A percentile compares a stretch with the other conserved stretches of the same genome.
These are phyloP conservation scores for Auricularia auricula-judae DNA, from an alignment of 768 basidiomycete species.

Conservation along the genomic window DNA sequence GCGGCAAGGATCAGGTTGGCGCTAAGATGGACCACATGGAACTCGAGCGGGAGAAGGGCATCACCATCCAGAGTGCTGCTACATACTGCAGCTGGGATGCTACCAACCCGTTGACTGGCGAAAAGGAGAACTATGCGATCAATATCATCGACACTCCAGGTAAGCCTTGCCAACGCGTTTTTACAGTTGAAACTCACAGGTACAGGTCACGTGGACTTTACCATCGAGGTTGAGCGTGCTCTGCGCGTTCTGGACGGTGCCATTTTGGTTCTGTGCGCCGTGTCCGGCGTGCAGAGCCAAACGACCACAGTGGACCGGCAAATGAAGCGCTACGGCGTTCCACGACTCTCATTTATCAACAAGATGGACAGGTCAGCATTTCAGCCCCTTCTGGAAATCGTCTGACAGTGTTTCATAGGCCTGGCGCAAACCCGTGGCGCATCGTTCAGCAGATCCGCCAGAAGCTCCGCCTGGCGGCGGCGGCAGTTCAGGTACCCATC, in stretches of 20 bases:
- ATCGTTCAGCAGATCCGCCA: conserved; percentile 84
- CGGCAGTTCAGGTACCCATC: conserved; percentile 93
- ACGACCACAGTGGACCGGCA: conserved; percentile 98
- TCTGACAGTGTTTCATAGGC: conserved; percentile 31
- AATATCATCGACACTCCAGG: conserved; percentile 99
- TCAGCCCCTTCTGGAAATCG: too few species aligned
- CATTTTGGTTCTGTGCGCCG: conserved; percentile 90
- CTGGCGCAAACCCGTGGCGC: conserved; percentile 95
- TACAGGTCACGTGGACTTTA: conserved; percentile 98
- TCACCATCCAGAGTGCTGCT: conserved; percentile 97
- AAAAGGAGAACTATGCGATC: conserved; percentile 76
- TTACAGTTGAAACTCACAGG: neutral
- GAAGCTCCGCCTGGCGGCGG: conserved; percentile 86
- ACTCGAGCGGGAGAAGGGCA: conserved; percentile 95
- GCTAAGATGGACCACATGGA: conserved; percentile 99
- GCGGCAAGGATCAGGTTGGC: conserved; percentile 88
- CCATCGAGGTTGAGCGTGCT: conserved; percentile 97
- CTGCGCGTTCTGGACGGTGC: conserved; percentile 94
- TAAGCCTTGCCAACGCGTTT: conserved; percentile 18
- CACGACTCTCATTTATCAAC: conserved; percentile 92
- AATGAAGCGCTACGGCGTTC: conserved; percentile 95
- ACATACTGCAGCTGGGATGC: conserved; percentile 97
- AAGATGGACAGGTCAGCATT: conserved; percentile 84
- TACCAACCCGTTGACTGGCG: conserved; percentile 43
- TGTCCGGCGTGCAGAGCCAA: conserved; percentile 95